A percentile compares a stretch with the other conserved stretches of the same genome.
These are phyloP conservation scores for Castanopsis chinensis DNA, from an alignment of 306 rosid genomes.

Conservation along the genomic window DNA sequence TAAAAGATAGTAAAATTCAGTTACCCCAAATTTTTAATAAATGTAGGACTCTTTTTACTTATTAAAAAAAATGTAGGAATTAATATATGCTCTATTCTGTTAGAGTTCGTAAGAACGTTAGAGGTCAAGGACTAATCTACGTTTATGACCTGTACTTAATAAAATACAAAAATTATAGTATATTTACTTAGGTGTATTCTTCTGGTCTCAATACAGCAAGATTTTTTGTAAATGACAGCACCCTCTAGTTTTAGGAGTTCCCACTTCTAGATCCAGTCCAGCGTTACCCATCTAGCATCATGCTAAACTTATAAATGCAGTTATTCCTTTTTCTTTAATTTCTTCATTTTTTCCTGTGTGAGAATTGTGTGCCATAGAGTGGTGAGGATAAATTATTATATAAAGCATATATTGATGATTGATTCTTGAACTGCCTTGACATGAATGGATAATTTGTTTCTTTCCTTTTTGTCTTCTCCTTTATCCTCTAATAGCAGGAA, in stretches of 20 bases:
- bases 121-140: no score
- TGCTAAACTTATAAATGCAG: not conserved
- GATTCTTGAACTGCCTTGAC: constrained; percentile 10
- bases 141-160: no score
- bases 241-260: not conserved
- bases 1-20: no score
- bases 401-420: not conserved
- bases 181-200: no score
- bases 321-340: constrained; percentile 1
- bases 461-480: constrained; percentile 6
- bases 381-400: constrained; percentile 11
- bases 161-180: no score
- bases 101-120: no score
- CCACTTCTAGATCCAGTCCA: not conserved
- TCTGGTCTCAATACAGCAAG: no score
- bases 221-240: no score
- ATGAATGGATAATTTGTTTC: not conserved
- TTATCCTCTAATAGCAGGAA: constrained; percentile 58
- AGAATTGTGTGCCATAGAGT: constrained; percentile 1
- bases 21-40: no score
- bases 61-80: no score
- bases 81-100: no score
- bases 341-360: not conserved
- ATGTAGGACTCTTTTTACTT: no score
- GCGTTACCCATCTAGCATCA: not conserved